Evolutionary conservation across 2,329 filamentous ascomycete species (phyloP), one percentile per base, ranked within the genome.

Genomic region (Magnaporthales sp.): DNA sequence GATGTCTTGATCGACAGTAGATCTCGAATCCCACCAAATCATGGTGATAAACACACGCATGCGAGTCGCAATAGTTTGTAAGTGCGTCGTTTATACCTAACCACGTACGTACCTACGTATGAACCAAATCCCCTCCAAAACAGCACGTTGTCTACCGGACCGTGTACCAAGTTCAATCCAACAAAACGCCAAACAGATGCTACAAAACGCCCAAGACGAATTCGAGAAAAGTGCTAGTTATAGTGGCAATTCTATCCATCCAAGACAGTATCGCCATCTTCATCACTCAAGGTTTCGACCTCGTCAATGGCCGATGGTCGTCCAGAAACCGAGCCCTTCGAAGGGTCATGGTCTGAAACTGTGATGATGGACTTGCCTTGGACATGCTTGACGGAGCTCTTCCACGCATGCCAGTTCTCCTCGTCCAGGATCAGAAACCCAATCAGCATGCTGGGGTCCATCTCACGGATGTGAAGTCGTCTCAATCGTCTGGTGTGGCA

Each of bases 361-460:
- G 94, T 91, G 63, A 98, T 90, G 65, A 99, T 91, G 7, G 88
- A 83, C 76, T 96, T 97, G 26, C 91, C 91, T 71, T 91, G 87
- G 9, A 91, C 87, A 71, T 90, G 86, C 71, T 87, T 87, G 2
- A 96, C 84, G n/a, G 87, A 85, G 67, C 85, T 81, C 73, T 91
- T 90, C 93, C 93, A 98, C 66, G 87, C 84, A 54, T 84, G 79
- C 90, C 94, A 98, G 71, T 99, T 95, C 60, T 89, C 84, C 71
- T 94, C 89, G 67, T 91, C 87, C 56, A 84, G 86, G 69, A 99
- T 93, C 46, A 99, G 79, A 73, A 98, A 98, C 4, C 92, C 94
- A 70, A 99, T 91, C 58, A 99, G 80, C 95, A 99, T 99, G 74
- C 93, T 97, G 0, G 95, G 95, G 73, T 99, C 95, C 91, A 99